Evolutionary conservation across 2,329 filamentous ascomycete species (phyloP), one percentile per base, ranked within the genome.

Genomic region (Neopestalotiopsis clavispora): DNA sequence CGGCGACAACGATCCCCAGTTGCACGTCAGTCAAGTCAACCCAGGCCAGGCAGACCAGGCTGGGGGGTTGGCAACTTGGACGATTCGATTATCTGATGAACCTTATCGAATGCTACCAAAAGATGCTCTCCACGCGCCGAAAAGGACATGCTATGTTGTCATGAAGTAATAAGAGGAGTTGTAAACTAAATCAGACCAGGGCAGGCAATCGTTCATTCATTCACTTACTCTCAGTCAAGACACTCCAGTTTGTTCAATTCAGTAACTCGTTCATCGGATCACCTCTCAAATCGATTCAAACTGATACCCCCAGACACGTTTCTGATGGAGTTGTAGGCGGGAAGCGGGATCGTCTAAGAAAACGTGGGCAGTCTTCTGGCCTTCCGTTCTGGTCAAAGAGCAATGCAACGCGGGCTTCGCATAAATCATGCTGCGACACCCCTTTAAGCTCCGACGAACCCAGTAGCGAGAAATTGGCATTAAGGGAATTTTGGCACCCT

Each of bases 381-480:
- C 65, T 67, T 56, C 65, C 65, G 42, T 67, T 67, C 45, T 67
- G 28, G 65, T 67, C 65, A 67, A 20, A 67, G 20, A 17, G 23
- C 65, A 60, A 59, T 59, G 52, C 34, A 60, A 59, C 65, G 20
- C 56, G 52, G 20, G 6, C n/a, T n/a, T 23, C 56, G 65, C 65
- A 67, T 67, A 38, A 67, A 56, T 67, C 56, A 67, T 67, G 65
- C 65, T 56, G 56, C 65, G 45, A 34, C 63, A 66, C 52, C 65
- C 65, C 65, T 67, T 57, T 59, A 67, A 67, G 65, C 65, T 60
- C 65, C 65, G 65, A 67, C 65, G 38, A 67, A 67, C 65, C 65
- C 52, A 58, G 63, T 30, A 66, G 40, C 63, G 49, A 58, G 63
- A 66, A 66, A 66, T 38, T 66, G 63, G 40, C 23, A 66, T 34